Conservation (phyloP, 495 filamentous ascomycete species). For the Daldinia caldariorum region DNA sequence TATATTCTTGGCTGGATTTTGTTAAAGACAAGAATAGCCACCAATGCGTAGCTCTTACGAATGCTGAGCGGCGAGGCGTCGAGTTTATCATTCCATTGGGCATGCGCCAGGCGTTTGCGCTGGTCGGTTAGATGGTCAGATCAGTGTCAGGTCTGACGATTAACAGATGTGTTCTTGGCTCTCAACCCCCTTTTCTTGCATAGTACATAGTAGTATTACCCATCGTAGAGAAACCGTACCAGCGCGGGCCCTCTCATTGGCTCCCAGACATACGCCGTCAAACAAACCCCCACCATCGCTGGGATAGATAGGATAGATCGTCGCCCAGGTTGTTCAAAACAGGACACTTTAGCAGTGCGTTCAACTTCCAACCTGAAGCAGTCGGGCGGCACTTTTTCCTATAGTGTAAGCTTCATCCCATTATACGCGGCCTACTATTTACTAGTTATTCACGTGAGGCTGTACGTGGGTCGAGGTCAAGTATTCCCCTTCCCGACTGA, state of each 20-base stretch:
- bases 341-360: slow-evolving; percentile 17
- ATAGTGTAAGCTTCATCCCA: neutral
- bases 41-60: neutral
- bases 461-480: neutral
- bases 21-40: slow-evolving; percentile 4
- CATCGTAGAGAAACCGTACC: slow-evolving; percentile 30
- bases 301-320: slow-evolving; percentile 19
- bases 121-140: neutral
- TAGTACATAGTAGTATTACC: slow-evolving; percentile 32
- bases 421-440: neutral
- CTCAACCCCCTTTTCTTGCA: slow-evolving; percentile 38
- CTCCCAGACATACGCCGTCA: slow-evolving; percentile 27
- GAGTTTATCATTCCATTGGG: neutral
- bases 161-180: slow-evolving; percentile 24
- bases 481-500: neutral
- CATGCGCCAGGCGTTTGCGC: slow-evolving; percentile 19
- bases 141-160: slow-evolving; percentile 26
- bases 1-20: slow-evolving; percentile 13
- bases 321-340: slow-evolving; percentile 25
- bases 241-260: slow-evolving; percentile 26
- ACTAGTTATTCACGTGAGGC: neutral
- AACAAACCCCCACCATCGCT: slow-evolving; percentile 39
- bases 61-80: slow-evolving; percentile 2
- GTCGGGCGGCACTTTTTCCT: neutral
- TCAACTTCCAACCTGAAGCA: slow-evolving; percentile 12